Evolutionary conservation across 257 asterid genomes (phyloP), one percentile per base, ranked within the genome.

Genomic region (Petunia axillaris): DNA sequence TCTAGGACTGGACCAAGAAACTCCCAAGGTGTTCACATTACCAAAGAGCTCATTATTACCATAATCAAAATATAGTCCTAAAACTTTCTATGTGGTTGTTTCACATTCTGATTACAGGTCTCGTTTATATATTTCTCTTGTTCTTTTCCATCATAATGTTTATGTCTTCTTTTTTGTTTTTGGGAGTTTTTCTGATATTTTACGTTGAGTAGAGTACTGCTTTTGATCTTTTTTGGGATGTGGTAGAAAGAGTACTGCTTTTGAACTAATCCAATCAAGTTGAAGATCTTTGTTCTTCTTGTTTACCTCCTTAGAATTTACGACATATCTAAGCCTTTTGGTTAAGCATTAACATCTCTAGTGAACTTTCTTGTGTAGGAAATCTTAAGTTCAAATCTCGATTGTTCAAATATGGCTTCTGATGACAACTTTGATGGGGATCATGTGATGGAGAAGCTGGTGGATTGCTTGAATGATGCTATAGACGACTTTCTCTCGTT

Each of bases 401-500:
- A 77, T 52, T 54, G 53, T 67, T 67, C 67, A 3, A 39, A 41
- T 39, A 59, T 55, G 75, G 58, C 64, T 40, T 48, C 66, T 39
- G 82, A 75, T 62, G 57, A 68, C 80, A 37, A 80, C 13, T 80
- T 25, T 35, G 4, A n/a, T 41, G 60, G 64, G 68, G 80, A 80
- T n/a, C 75, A 76, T 40, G 70, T 77, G 64, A 48, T 80, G 35
- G 83, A 83, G 81, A 82, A 81, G 64, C 53, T 89, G 66, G 85
- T 36, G 55, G 86, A 85, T 62, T 63, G 63, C 83, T 68, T 85
- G 48, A 86, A 87, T 48, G 85, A 84, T 57, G 85, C 89, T 75
- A 79, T 89, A 73, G 55, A 73, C 0, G 90, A 87, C 68, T 94
- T 90, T 81, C 83, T 94, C 58, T 81, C 88, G 48, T 65, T 11